These are phyloP conservation scores for Thelephora ganbajun DNA, from an alignment of 768 basidiomycete genomes.

Conservation along the genomic window DNA sequence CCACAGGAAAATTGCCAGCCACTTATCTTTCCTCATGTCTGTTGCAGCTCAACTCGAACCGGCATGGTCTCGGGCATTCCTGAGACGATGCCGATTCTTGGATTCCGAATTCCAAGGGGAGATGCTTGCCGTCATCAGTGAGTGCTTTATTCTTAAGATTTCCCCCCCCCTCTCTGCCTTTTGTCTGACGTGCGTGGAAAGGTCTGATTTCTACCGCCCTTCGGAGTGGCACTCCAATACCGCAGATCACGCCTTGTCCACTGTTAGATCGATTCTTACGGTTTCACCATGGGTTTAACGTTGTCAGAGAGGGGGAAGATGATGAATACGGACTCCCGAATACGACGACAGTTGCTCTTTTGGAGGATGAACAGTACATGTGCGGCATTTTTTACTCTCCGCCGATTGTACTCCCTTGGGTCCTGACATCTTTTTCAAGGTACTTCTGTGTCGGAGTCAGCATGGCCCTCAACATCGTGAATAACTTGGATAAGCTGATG, in stretches of 20 bases:
- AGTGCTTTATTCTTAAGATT: conserved; percentile 9
- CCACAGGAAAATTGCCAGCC: conserved; percentile 48
- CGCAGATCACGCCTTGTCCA: conserved; percentile 79
- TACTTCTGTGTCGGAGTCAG: conserved; percentile 65
- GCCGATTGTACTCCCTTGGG: background rate
- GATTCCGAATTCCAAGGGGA: conserved; percentile 80
- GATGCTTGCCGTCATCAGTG: conserved; percentile 69
- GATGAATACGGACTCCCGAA: conserved; percentile 65
- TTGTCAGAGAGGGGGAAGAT: conserved; percentile 58
- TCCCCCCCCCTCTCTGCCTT: background rate
- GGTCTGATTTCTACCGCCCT: conserved; percentile 69
- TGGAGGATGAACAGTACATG: conserved; percentile 71
- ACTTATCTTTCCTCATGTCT: conserved; percentile 62
- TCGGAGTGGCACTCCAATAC: conserved; percentile 59
- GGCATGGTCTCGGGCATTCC: conserved; percentile 64
- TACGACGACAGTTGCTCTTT: conserved; percentile 54
- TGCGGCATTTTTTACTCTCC: conserved; percentile 22
- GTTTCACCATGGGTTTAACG: conserved; percentile 42
- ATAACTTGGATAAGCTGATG: conserved; percentile 65
- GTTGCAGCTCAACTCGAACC: conserved; percentile 60
- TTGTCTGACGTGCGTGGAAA: conserved; percentile 13
- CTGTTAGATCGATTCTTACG: conserved; percentile 32
- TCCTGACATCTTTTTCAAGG: conserved; percentile 18
- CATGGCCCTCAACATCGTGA: conserved; percentile 54
- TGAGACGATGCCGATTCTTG: conserved; percentile 58